These are phyloP conservation scores for Ceratobasidium sp. DNA, from an alignment of 1,284 basidiomycete genomes.

Conservation along the genomic window DNA sequence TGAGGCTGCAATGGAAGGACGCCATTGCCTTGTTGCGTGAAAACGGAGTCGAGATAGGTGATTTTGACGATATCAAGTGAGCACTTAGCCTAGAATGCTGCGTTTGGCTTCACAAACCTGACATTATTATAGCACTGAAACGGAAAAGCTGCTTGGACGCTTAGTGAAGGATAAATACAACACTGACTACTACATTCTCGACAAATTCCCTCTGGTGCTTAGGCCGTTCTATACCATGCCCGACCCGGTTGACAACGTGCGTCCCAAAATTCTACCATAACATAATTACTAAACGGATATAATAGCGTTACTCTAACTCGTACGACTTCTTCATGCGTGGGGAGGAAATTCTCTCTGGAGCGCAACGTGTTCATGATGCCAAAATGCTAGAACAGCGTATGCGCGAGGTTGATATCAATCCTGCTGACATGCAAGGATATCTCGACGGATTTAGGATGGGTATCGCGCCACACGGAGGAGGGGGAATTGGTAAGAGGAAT, in stretches of 20 bases:
- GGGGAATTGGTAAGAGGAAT: conserved; percentile 64
- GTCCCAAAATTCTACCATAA: conserved; percentile 45
- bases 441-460: conserved; percentile 94
- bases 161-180: conserved; percentile 91
- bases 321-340: conserved; percentile 99
- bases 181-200: conserved; percentile 97
- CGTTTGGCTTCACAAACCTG: conserved; percentile 1
- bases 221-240: conserved; percentile 99
- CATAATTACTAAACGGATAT: not conserved
- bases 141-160: conserved; percentile 90
- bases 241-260: conserved; percentile 83
- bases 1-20: conserved; percentile 84
- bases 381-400: conserved; percentile 82
- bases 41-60: conserved; percentile 77
- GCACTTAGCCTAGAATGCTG: conserved; percentile 42
- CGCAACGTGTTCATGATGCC: conserved; percentile 96
- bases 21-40: conserved; percentile 86
- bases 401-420: conserved; percentile 74
- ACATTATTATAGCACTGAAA: conserved; percentile 69
- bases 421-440: conserved; percentile 87
- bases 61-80: conserved; percentile 87
- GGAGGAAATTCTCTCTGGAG: conserved; percentile 97
- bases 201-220: conserved; percentile 93
- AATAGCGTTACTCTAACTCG: conserved; percentile 88
- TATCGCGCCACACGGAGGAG: conserved; percentile 87